These are phyloP conservation scores for Kluyveromyces dobzhanskii DNA, from an alignment of 805 yeast genomes.

Conservation along the genomic window DNA sequence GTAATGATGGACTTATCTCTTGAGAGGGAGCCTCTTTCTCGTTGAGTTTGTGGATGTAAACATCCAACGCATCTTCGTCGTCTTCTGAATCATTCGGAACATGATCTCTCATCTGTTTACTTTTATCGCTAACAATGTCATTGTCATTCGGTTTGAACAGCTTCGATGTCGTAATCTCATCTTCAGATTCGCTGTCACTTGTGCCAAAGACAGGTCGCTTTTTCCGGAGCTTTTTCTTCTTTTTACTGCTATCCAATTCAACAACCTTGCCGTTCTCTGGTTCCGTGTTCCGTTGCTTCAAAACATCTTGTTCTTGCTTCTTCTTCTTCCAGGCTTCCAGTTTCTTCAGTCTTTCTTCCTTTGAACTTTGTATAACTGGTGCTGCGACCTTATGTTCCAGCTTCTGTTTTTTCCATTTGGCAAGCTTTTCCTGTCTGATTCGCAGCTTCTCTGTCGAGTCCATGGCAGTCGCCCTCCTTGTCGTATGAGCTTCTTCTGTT, in stretches of 20 bases:
- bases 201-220: conserved; percentile 20
- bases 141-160: conserved; percentile 14
- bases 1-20: neutral
- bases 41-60: conserved; percentile 31
- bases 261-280: neutral
- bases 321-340: conserved; percentile 48
- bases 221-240: conserved; percentile 7
- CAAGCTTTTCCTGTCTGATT: conserved; percentile 8
- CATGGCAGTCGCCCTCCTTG: neutral
- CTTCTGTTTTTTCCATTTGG: conserved; percentile 1
- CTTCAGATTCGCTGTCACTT: conserved; percentile 26
- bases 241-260: conserved; percentile 10
- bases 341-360: conserved; percentile 30
- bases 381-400: conserved; percentile 1
- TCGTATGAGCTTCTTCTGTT: neutral
- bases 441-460: conserved; percentile 8
- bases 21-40: neutral
- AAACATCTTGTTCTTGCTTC: conserved; percentile 20
- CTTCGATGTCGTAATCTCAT: conserved; percentile 2
- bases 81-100: neutral
- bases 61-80: conserved; percentile 40
- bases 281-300: neutral
- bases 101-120: neutral
- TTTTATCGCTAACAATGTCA: too few species aligned
- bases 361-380: conserved; percentile 1